Percentiles rank a stretch among this genome's conserved stretches.
Conservation (phyloP, 352 stramenopile genomes). For the Pythium apleroticum region DNA sequence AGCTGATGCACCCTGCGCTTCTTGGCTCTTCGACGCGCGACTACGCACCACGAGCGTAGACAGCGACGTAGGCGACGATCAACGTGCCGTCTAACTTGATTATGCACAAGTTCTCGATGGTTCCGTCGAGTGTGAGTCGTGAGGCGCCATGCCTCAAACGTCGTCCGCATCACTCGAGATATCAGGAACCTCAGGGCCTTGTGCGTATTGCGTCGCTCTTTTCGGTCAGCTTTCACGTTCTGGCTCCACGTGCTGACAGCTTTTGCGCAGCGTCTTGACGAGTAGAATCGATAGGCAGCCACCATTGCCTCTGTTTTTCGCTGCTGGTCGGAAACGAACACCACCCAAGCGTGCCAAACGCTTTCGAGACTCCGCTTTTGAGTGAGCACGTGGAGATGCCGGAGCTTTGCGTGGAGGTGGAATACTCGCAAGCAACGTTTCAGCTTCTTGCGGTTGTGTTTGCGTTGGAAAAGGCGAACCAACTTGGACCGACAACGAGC, state of each 20-base stretch:
- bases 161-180: slow-evolving; percentile 15
- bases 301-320: neutral
- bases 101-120: neutral
- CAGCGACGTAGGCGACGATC: neutral
- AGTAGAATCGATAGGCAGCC: slow-evolving; percentile 12
- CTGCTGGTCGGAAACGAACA: slow-evolving; percentile 2
- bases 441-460: slow-evolving; percentile 14
- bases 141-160: slow-evolving; percentile 35
- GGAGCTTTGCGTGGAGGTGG: neutral
- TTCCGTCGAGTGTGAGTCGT: slow-evolving; percentile 6
- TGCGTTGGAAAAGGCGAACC: slow-evolving; percentile 20
- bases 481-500: slow-evolving; percentile 15
- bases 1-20: neutral
- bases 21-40: neutral
- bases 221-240: neutral
- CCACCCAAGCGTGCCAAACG: slow-evolving; percentile 19
- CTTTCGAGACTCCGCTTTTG: neutral
- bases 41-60: neutral
- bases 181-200: slow-evolving; percentile 39
- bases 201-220: slow-evolving; percentile 3
- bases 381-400: neutral
- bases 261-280: neutral
- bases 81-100: neutral
- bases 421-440: neutral
- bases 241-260: slow-evolving; percentile 19